A percentile compares a stretch with the other conserved stretches of the same genome.
phyloP scores from a whole-genome alignment of 768 basidiomycete species.

The Lactarius evosmus region DNA sequence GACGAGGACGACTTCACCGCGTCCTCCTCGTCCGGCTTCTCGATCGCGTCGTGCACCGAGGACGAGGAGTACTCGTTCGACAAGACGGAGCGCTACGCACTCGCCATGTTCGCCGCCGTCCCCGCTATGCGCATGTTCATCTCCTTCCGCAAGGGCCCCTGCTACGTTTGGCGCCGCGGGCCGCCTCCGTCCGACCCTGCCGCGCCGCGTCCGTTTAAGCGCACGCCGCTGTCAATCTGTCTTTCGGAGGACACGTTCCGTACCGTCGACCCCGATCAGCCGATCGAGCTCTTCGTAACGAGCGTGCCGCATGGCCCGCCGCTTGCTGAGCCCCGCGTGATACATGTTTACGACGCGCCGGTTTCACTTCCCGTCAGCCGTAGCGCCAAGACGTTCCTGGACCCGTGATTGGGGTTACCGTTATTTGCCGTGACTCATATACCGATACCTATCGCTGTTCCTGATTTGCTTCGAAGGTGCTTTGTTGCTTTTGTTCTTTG shows the following conservation, averaged over 20 bases:
- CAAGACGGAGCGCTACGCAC: constrained; percentile 23
- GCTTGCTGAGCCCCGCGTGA: constrained; percentile 18
- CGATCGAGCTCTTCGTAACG: constrained; percentile 9
- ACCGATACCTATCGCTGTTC: too few relatives aligned
- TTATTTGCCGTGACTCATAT: too few relatives aligned
- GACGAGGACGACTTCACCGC: constrained; percentile 11
- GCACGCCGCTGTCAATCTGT: constrained; percentile 8
- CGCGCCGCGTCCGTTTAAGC: constrained; percentile 8
- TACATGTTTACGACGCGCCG: constrained; percentile 2
- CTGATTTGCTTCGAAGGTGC: neutral
- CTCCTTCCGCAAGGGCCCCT: constrained; percentile 20
- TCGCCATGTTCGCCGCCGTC: constrained; percentile 18
- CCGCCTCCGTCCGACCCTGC: neutral
- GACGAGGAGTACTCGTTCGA: constrained; percentile 17
- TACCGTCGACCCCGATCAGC: constrained; percentile 14
- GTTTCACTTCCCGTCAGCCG: constrained; percentile 5
- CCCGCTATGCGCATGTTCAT: constrained; percentile 24
- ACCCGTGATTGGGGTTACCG: too few relatives aligned
- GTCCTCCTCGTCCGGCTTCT: constrained; percentile 21
- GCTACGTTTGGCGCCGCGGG: constrained; percentile 16
- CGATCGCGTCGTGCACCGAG: constrained; percentile 19
- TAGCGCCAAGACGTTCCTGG: constrained; percentile 10
- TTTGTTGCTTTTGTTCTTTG: neutral
- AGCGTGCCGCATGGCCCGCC: constrained; percentile 15
- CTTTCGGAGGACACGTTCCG: constrained; percentile 18